Conservation (phyloP, 495 filamentous ascomycete genomes). For the Jackrogersella multiformis region DNA sequence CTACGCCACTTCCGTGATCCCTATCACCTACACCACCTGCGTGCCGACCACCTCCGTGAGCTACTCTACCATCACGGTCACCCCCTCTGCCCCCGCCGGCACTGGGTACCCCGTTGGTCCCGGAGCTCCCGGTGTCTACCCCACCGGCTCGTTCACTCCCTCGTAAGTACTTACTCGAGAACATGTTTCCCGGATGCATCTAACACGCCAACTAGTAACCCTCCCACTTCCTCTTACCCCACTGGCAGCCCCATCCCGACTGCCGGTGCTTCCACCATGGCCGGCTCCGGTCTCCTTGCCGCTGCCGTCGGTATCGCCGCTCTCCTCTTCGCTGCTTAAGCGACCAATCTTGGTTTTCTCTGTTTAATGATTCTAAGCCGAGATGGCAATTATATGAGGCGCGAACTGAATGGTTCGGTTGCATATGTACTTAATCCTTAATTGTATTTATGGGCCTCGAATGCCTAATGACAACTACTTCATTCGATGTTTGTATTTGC, state of each 20-base stretch:
- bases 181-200: background rate
- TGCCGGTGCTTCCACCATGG: slow-evolving; percentile 56
- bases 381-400: slow-evolving; percentile 34
- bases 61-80: slow-evolving; percentile 60
- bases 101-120: slow-evolving; percentile 28
- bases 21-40: slow-evolving; percentile 50
- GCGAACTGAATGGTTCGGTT: slow-evolving; percentile 44
- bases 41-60: slow-evolving; percentile 55
- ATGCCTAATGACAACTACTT: slow-evolving; percentile 34
- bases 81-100: slow-evolving; percentile 52
- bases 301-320: slow-evolving; percentile 62
- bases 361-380: slow-evolving; percentile 43
- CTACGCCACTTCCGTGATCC: slow-evolving; percentile 59
- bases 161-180: slow-evolving; percentile 27
- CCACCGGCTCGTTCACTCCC: slow-evolving; percentile 46
- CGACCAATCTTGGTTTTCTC: slow-evolving; percentile 29
- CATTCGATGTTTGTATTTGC: slow-evolving; percentile 27
- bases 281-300: slow-evolving; percentile 57
- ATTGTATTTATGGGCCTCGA: slow-evolving; percentile 46
- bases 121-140: slow-evolving; percentile 41
- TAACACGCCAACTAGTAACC: slow-evolving; percentile 33
- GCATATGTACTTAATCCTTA: slow-evolving; percentile 59
- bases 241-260: slow-evolving; percentile 52
- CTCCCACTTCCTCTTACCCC: slow-evolving; percentile 38
- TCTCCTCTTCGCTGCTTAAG: slow-evolving; percentile 62